Evolutionary conservation across 2,329 filamentous ascomycete species (phyloP), one percentile per base, ranked within the genome.

Genomic region (Gnomoniopsis sp.): DNA sequence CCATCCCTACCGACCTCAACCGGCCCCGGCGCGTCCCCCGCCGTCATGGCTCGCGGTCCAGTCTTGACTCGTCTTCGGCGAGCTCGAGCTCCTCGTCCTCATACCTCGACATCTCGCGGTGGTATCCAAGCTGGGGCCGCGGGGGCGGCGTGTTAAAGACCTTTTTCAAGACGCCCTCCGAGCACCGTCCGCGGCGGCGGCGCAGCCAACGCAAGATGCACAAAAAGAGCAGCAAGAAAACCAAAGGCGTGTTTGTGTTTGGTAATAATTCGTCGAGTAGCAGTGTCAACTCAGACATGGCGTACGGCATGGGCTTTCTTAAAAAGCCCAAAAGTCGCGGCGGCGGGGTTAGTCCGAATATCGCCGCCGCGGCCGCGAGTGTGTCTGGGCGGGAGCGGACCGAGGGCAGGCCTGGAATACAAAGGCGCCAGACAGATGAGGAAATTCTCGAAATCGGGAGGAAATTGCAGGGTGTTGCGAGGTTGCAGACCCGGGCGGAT

Each of bases 41-140:
- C 17, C 59, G 53, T 23, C 62, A 52, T 19, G 54, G 53, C 49
- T 51, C 63, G 6, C 56, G 46, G 33, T 75, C 73, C 19, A 72
- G 71, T 61, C 67, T 70, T 21, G 68, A 70, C 54, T 75, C n/a
- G 2, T 44, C 41, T 14, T 34, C 49, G 6, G 34, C 38, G 48
- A 44, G 41, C 41, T 19, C 41, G 17, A 19, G 44, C 44, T 47
- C 44, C 44, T 56, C 53, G 33, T 82, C 80, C 43, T 88, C 86
- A 1, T 78, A 86, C 57, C 72, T 90, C 55, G 87, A 91, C 66
- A 86, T 91, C 54, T 89, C 88, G 51, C 79, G 79, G 43, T 75
- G 77, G 49, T 77, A 79, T 54, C 77, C 76, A 19, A 70, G 74
- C 59, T 74, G 72, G 44, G 76, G 76, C 7, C 74, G 78, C 56